phyloP scores from a whole-genome alignment of 345 rosid genomes.

The Stellera chamaejasme region DNA sequence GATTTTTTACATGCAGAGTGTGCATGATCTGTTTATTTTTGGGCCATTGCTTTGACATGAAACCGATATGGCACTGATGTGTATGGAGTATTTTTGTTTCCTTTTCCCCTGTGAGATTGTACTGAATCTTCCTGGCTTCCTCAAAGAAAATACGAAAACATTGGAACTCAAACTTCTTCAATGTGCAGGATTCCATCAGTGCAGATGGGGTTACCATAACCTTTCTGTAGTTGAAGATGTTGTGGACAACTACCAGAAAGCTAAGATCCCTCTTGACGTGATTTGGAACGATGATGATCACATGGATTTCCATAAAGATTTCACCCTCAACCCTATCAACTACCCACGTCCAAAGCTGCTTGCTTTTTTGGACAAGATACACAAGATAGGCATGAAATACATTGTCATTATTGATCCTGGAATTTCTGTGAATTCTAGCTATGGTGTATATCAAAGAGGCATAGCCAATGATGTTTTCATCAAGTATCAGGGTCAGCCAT shows the following conservation, averaged over 20 bases:
- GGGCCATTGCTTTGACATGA: too few relatives aligned
- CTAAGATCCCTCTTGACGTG: constrained; percentile 86
- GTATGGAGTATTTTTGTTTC: constrained; percentile 64
- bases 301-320: constrained; percentile 94
- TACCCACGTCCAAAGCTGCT: constrained; percentile 76
- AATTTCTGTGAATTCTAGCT: constrained; percentile 63
- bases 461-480: constrained; percentile 81
- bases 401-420: constrained; percentile 78
- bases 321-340: constrained; percentile 57
- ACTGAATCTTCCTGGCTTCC: too few relatives aligned
- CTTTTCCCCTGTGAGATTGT: constrained; percentile 50
- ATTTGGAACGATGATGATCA: constrained; percentile 98
- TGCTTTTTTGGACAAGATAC: constrained; percentile 78
- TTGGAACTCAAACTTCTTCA: not conserved
- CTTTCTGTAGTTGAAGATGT: constrained; percentile 93
- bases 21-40: too few relatives aligned
- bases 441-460: constrained; percentile 76
- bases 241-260: constrained; percentile 73
- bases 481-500: constrained; percentile 80
- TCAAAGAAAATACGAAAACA: not conserved
- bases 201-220: constrained; percentile 98
- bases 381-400: constrained; percentile 85
- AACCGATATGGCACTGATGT: constrained; percentile 6
- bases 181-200: constrained; percentile 84
- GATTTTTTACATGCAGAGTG: too few relatives aligned